phyloP scores from a whole-genome alignment of 345 rosid genomes.

The Syzygium oleosum region DNA sequence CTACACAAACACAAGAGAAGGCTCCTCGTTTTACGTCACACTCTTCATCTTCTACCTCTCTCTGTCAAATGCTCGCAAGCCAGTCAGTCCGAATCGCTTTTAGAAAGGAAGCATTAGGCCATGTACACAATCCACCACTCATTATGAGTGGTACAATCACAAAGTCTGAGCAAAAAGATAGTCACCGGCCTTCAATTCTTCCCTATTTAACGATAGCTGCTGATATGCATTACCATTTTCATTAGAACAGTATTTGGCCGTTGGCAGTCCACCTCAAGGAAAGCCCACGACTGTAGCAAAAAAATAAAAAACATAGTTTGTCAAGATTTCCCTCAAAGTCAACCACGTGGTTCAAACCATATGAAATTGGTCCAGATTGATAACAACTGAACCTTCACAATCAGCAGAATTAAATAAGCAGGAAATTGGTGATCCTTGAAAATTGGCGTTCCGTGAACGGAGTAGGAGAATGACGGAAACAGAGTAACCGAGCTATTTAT shows the following conservation, averaged over 20 bases:
- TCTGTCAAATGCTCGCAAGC: no score
- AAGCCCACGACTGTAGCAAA: neutral
- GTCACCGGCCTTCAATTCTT: neutral
- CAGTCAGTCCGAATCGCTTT: no score
- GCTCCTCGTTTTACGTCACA: no score
- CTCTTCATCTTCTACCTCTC: no score
- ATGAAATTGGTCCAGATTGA: neutral
- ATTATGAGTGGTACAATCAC: no score
- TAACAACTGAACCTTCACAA: rapidly evolving
- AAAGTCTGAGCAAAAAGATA: no score
- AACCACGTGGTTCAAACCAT: rapidly evolving
- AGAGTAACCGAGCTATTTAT: no score
- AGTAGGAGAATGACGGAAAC: neutral
- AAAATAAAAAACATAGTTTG: no score
- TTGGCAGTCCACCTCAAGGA: neutral
- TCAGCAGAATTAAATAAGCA: rapidly evolving
- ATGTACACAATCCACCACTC: no score
- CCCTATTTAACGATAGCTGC: rapidly evolving
- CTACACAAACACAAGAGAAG: no score
- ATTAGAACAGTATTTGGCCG: rapidly evolving
- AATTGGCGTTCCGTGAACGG: neutral
- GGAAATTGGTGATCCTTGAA: neutral
- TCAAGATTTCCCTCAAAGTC: neutral
- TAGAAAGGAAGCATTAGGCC: no score
- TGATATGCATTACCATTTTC: rapidly evolving